A percentile compares a stretch with the other conserved stretches of the same genome.
Evolutionary conservation across 176 grass and related monocot genomes (phyloP).

Genomic region (Rhipidocladum racemiflorum): DNA sequence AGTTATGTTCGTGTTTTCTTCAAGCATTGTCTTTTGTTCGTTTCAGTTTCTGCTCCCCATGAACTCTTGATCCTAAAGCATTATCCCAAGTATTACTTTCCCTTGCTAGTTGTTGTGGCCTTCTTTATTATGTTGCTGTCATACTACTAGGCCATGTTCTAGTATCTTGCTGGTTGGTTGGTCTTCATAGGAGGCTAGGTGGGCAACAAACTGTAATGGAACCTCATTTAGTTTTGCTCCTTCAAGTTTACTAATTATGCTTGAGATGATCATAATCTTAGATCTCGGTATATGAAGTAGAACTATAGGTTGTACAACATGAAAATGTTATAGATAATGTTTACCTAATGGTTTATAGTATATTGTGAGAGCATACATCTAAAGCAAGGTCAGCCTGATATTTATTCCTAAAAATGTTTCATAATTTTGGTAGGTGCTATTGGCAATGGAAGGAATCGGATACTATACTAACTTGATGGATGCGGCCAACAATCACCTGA

Average conservation of each 20-base stretch:
- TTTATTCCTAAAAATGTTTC: too few species aligned
- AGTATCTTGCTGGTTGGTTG: neutral
- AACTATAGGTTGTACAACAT: neutral
- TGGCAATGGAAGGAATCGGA: too few species aligned
- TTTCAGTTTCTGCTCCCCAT: too few species aligned
- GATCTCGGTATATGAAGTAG: neutral
- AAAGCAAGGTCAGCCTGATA: too few species aligned
- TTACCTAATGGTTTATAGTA: too few species aligned
- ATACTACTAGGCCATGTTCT: neutral
- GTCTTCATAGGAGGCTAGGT: constrained; percentile 3
- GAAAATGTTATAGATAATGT: neutral
- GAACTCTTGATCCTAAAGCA: neutral
- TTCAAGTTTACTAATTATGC: neutral
- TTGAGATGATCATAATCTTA: neutral
- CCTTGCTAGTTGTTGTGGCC: neutral
- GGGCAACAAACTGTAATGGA: neutral
- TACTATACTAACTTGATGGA: too few species aligned
- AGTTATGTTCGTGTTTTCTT: too few species aligned
- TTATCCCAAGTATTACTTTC: neutral
- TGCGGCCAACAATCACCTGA: too few species aligned
- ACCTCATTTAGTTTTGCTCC: neutral
- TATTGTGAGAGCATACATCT: too few species aligned
- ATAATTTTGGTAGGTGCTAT: too few species aligned
- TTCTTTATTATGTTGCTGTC: neutral
- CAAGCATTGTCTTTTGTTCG: too few species aligned